Conservation (phyloP, 495 filamentous ascomycete genomes). For the Hyaloscypha finlandica region DNA sequence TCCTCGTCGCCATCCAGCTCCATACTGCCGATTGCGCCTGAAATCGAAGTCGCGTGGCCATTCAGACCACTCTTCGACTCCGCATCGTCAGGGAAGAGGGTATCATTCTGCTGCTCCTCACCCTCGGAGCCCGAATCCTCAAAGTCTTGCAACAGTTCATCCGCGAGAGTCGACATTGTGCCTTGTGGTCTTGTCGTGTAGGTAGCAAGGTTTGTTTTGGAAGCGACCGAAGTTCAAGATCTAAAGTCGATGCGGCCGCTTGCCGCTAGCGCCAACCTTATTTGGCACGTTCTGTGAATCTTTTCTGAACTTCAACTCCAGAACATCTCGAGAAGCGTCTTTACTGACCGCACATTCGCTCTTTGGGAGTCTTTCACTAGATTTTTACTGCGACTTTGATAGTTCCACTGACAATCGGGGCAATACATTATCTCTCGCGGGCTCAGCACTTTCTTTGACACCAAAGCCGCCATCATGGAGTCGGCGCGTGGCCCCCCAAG, state of each 20-base stretch:
- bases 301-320: background rate
- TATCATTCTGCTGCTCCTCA: constrained; percentile 54
- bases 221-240: background rate
- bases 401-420: background rate
- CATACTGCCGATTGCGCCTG: constrained; percentile 37
- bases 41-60: constrained; percentile 31
- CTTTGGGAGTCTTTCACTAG: background rate
- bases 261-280: constrained; percentile 10
- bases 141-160: constrained; percentile 88
- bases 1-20: constrained; percentile 52
- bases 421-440: background rate
- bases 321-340: background rate
- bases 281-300: background rate
- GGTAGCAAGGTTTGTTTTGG: background rate
- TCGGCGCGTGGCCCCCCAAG: constrained; percentile 87
- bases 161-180: constrained; percentile 74
- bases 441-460: background rate
- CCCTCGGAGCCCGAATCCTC: constrained; percentile 69
- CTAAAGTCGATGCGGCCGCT: constrained; percentile 10
- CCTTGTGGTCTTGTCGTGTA: background rate
- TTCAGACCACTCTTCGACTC: constrained; percentile 33
- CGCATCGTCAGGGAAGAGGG: constrained; percentile 40
- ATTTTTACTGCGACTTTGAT: background rate
- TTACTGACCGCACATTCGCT: background rate
- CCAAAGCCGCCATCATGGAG: constrained; percentile 67